Base-by-base conservation (phyloP, 2,329 filamentous ascomycete species). In the Colletotrichum tamarilloi region DNA sequence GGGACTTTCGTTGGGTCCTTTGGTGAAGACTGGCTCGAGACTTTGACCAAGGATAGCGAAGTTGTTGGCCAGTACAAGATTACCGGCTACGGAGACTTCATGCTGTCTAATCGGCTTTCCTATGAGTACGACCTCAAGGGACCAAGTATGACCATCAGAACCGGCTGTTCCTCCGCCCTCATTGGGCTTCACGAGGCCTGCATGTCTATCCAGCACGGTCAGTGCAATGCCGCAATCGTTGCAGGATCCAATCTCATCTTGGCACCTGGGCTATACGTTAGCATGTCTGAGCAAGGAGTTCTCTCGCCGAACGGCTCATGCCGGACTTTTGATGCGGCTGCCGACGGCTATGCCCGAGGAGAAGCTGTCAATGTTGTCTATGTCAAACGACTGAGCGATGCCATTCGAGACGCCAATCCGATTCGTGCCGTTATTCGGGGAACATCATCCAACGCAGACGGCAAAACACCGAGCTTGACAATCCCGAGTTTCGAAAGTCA, bases 311-410 rank as follows among this genome's bases (percentile, higher is more conserved):
- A 73, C 16, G 77, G 78, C 7, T 75, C 67, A 0, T 79, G 77
- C 68, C 74, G 78, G 35, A 80, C 78, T 12, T 86, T 84, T 60
- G 84, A 85, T 53, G 77, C 79, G 8, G 73, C 76, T 6, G 87
- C 85, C 1, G 78, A 86, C 63, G 87, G 87, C 0, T 89, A 87
- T 66, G 84, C 79, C 0, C 80, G 86, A 11, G 86, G 84, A 1
- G 87, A 89, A 71, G 87, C 84, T 3, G 76, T 84, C 7, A 82
- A 76, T 0, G 77, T 80, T 5, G 60, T 89, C 4, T 75, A 85
- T 1, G 62, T 89, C 9, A 88, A 88, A 76, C 79, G 76, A 1
- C 76, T 88, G 0, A 76, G 79, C 12, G 81, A 82, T 46, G 87
- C 87, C 0, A 58, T 87, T 7, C 75, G 77, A 5, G 85, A 86